These are phyloP conservation scores for Anethum foeniculum DNA, from an alignment of 140 eudicot genomes.

Conservation along the genomic window DNA sequence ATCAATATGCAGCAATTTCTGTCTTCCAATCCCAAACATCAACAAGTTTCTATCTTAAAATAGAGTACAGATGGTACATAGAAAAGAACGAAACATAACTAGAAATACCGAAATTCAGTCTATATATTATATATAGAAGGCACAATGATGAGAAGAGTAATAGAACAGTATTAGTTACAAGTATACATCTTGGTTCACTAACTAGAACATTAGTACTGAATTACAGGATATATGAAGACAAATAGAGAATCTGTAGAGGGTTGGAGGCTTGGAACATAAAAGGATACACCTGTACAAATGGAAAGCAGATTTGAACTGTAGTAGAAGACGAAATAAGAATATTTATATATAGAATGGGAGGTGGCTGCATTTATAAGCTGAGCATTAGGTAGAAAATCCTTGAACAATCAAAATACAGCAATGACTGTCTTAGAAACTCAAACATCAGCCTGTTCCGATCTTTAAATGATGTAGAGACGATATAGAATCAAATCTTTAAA, in stretches of 20 bases:
- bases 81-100: conserved; percentile 22
- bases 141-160: conserved; percentile 4
- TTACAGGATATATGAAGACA: conserved; percentile 8
- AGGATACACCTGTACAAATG: not conserved
- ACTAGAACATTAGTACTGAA: conserved; percentile 10
- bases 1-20: not conserved
- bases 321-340: not conserved
- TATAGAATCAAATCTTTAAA: conserved; percentile 15
- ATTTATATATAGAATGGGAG: conserved; percentile 5
- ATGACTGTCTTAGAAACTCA: not conserved
- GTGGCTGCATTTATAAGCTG: conserved; percentile 7
- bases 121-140: not conserved
- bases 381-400: not conserved
- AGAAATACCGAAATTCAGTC: conserved; percentile 8
- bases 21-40: not conserved
- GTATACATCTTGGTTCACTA: not conserved
- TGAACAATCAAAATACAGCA: not conserved
- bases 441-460: not conserved
- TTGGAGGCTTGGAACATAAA: not conserved
- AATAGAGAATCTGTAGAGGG: not conserved
- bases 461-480: conserved; percentile 13
- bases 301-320: not conserved
- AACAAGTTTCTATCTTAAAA: not conserved
- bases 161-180: not conserved
- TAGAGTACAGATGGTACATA: not conserved